Percentiles rank a stretch among this genome's conserved stretches.
phyloP scores from a whole-genome alignment of 768 basidiomycete genomes.

The Lactarius vividus region DNA sequence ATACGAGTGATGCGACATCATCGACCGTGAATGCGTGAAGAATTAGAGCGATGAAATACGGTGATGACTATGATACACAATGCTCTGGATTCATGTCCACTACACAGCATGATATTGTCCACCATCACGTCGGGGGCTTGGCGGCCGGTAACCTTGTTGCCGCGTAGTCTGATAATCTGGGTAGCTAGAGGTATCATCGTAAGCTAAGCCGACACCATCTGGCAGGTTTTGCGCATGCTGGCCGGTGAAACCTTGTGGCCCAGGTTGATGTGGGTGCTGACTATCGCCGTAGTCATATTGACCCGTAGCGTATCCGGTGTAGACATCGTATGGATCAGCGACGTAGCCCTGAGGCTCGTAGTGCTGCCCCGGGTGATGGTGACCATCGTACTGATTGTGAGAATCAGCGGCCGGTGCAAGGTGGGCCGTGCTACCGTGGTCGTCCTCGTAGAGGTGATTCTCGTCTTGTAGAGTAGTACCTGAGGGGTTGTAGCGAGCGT shows the following conservation, averaged over 20 bases:
- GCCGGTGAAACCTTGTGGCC: conserved; percentile 5
- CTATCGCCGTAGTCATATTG: conserved; percentile 9
- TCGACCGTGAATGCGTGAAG: neutral
- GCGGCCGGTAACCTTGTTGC: neutral
- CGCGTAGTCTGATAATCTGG: neutral
- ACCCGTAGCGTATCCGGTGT: conserved; percentile 30
- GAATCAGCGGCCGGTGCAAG: conserved; percentile 60
- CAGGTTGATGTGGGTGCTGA: conserved; percentile 6
- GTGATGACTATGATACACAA: conserved; percentile 32
- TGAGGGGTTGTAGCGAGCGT: conserved; percentile 59
- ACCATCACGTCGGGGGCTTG: neutral
- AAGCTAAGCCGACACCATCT: conserved; percentile 10
- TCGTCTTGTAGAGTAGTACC: conserved; percentile 56
- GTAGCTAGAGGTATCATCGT: conserved; percentile 1
- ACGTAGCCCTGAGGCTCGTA: conserved; percentile 27
- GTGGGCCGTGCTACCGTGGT: conserved; percentile 62
- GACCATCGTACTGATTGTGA: conserved; percentile 44
- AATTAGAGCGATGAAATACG: conserved; percentile 22
- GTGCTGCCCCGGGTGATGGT: neutral
- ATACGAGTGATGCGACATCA: neutral
- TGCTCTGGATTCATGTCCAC: neutral
- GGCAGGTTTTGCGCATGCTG: conserved; percentile 4
- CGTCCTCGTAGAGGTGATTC: conserved; percentile 56
- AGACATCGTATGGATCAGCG: conserved; percentile 53
- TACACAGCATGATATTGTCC: conserved; percentile 18